Evolutionary conservation across 1,139 yeast genomes (phyloP).

Genomic region (Meyerozyma carpophila): DNA sequence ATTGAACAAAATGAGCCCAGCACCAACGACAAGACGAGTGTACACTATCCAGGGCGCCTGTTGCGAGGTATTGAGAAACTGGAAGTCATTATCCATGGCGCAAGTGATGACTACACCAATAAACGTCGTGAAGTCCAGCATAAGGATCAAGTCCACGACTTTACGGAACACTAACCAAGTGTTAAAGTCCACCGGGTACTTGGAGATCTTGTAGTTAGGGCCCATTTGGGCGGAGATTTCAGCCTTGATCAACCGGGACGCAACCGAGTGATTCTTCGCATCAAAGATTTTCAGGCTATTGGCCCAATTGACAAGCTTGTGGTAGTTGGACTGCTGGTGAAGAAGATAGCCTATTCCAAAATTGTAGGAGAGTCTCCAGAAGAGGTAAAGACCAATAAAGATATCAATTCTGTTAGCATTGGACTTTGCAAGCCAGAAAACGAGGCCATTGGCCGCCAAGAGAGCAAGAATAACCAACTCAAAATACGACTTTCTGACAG

Average conservation of each 20-base stretch:
- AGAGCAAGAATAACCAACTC: constrained; percentile 56
- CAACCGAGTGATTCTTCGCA: constrained; percentile 2
- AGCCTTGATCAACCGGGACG: constrained; percentile 30
- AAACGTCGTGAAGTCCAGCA: constrained; percentile 82
- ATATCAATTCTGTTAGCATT: constrained; percentile 34
- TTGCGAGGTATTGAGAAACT: constrained; percentile 25
- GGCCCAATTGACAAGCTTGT: constrained; percentile 53
- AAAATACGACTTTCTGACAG: constrained; percentile 60
- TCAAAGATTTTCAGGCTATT: constrained; percentile 42
- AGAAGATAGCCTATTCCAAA: constrained; percentile 73
- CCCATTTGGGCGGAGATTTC: constrained; percentile 47
- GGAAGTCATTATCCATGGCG: constrained; percentile 35
- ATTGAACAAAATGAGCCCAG: constrained; percentile 58
- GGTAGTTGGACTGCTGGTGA: constrained; percentile 60
- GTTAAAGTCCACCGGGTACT: constrained; percentile 69
- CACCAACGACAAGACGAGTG: constrained; percentile 39
- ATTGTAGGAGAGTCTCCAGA: constrained; percentile 78
- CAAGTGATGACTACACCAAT: constrained; percentile 66
- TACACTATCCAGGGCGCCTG: constrained; percentile 33
- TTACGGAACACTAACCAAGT: constrained; percentile 81
- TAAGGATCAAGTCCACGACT: constrained; percentile 73
- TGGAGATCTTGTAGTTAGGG: constrained; percentile 38
- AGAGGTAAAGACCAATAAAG: constrained; percentile 52
- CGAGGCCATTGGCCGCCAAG: constrained; percentile 45
- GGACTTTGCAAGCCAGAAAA: constrained; percentile 35